phyloP scores from a whole-genome alignment of 371 early-diverging fungal genomes.

The Smittium mucronatum region DNA sequence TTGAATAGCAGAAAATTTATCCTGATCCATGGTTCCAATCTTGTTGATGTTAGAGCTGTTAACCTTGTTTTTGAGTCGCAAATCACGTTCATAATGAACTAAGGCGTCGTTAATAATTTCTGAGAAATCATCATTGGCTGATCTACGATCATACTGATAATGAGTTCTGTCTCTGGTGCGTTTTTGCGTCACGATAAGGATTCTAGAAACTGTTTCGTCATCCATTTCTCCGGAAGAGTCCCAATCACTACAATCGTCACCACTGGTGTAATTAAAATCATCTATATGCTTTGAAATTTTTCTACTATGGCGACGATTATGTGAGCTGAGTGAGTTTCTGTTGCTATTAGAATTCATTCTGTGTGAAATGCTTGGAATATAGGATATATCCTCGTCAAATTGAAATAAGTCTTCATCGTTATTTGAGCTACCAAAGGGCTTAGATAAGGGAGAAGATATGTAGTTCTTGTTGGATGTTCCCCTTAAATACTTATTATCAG shows the following conservation, averaged over 20 bases:
- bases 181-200: constrained; percentile 85
- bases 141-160: constrained; percentile 61
- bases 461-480: not conserved
- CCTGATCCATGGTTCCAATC: constrained; percentile 51
- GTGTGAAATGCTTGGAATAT: constrained; percentile 5
- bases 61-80: constrained; percentile 36
- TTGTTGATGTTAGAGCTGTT: constrained; percentile 35
- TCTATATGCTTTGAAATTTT: constrained; percentile 7
- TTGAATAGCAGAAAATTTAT: constrained; percentile 44
- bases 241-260: constrained; percentile 29
- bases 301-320: not conserved
- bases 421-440: constrained; percentile 13
- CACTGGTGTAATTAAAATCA: constrained; percentile 16
- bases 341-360: not conserved
- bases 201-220: constrained; percentile 72
- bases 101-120: constrained; percentile 93
- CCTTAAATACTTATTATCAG: not conserved
- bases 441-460: not conserved
- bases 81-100: constrained; percentile 70
- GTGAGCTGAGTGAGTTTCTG: not conserved
- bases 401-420: constrained; percentile 65
- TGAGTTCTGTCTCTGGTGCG: constrained; percentile 55
- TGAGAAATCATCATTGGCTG: constrained; percentile 71
- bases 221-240: constrained; percentile 42
- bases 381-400: constrained; percentile 56